Evolutionary conservation across 352 stramenopile genomes (phyloP).

Genomic region (Phytophthora sp.): DNA sequence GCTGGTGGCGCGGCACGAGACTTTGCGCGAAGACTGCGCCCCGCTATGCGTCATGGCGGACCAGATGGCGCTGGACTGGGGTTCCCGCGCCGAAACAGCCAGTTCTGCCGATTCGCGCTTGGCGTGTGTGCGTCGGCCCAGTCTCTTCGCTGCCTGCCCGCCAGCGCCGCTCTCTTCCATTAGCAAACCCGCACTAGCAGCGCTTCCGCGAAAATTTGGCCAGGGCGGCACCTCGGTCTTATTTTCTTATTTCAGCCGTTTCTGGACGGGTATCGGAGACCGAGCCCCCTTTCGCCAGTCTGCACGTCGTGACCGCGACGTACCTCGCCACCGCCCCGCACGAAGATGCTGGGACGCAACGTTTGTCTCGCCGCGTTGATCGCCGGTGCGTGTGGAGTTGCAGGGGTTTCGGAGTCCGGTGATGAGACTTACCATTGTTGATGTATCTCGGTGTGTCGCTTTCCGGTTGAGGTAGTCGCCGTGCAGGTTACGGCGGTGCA

Average conservation of each 20-base stretch:
- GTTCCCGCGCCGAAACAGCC: background rate
- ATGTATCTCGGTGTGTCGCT: no score
- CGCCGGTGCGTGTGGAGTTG: constrained; percentile 28
- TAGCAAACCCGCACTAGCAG: background rate
- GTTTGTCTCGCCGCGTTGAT: constrained; percentile 33
- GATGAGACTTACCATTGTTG: no score
- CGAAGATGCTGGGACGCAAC: constrained; percentile 28
- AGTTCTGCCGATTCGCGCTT: background rate
- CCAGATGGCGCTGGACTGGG: background rate
- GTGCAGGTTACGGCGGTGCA: constrained; percentile 26
- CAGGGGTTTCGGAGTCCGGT: background rate
- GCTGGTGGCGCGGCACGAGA: background rate
- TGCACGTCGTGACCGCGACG: constrained; percentile 25
- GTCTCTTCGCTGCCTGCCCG: no score
- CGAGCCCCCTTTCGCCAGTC: background rate
- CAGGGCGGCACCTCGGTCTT: background rate
- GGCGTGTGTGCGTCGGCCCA: background rate
- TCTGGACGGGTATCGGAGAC: no score
- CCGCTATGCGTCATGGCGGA: background rate
- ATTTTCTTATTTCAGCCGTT: constrained; percentile 1
- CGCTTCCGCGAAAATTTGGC: background rate
- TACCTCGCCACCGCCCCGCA: background rate
- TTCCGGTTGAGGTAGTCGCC: constrained; percentile 18
- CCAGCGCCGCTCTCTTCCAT: no score
- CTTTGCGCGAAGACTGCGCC: background rate